These are phyloP conservation scores for Trypanosoma boissoni DNA, from an alignment of 208 protist species.

Conservation along the genomic window DNA sequence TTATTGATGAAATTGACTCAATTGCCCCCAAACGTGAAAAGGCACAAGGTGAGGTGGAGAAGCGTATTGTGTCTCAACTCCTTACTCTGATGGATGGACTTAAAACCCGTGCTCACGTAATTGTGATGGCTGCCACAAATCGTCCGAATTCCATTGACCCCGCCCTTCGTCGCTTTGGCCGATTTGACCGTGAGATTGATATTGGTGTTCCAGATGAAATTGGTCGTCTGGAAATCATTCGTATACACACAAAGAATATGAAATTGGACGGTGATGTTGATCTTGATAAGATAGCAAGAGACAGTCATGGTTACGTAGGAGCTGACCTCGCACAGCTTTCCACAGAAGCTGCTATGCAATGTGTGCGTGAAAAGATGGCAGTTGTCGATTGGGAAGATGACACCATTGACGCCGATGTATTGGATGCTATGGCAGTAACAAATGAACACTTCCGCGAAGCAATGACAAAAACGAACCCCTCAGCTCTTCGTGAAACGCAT, in stretches of 20 bases:
- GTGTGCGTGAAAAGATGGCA: slow-evolving; percentile 99
- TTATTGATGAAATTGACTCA: slow-evolving; percentile 99
- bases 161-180: slow-evolving; percentile 99
- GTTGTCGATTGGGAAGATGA: slow-evolving; percentile 99
- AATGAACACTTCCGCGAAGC: slow-evolving; percentile 99
- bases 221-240: slow-evolving; percentile 98
- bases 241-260: slow-evolving; percentile 99
- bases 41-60: slow-evolving; percentile 99
- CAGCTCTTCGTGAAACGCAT: slow-evolving; percentile 98
- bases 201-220: slow-evolving; percentile 99
- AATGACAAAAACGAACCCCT: slow-evolving; percentile 96
- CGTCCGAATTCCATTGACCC: slow-evolving; percentile 99
- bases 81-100: slow-evolving; percentile 99
- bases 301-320: slow-evolving; percentile 99
- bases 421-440: slow-evolving; percentile 98
- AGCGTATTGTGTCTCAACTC: slow-evolving; percentile 99
- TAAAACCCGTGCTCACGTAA: slow-evolving; percentile 97
- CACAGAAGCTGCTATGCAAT: slow-evolving; percentile 99
- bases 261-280: slow-evolving; percentile 98
- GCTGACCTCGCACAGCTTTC: slow-evolving; percentile 99
- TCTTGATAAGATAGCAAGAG: slow-evolving; percentile 96
- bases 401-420: slow-evolving; percentile 97
- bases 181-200: slow-evolving; percentile 99
- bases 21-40: slow-evolving; percentile 99
- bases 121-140: slow-evolving; percentile 99